phyloP scores from a whole-genome alignment of 2,329 filamentous ascomycete species.

The Colletotrichum theobromicola region DNA sequence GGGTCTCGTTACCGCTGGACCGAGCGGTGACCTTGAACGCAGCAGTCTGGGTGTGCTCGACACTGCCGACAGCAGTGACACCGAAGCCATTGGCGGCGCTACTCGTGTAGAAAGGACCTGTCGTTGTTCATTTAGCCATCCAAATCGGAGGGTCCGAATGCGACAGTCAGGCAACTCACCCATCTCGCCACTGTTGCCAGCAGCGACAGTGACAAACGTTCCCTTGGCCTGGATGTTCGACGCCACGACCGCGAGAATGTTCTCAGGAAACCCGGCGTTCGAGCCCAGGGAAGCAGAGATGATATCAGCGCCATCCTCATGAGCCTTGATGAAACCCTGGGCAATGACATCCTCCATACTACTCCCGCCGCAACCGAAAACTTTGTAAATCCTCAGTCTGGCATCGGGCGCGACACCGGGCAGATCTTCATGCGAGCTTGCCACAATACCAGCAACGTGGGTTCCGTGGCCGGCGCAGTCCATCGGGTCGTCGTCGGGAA shows the following conservation, averaged over 20 bases:
- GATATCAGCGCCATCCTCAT: slow-evolving; percentile 33
- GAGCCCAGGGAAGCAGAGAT: slow-evolving; percentile 34
- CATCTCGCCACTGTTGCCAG: slow-evolving; percentile 7
- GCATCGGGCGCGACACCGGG: slow-evolving; percentile 45
- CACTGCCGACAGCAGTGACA: background rate
- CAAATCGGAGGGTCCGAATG: no score
- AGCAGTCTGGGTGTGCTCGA: background rate
- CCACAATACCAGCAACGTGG: background rate
- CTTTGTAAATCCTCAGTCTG: slow-evolving; percentile 43
- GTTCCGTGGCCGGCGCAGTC: slow-evolving; percentile 31
- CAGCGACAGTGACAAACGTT: background rate
- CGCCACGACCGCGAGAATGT: background rate
- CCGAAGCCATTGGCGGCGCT: background rate
- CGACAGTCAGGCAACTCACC: background rate
- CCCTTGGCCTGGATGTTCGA: background rate
- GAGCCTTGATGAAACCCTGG: slow-evolving; percentile 18
- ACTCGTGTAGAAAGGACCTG: slow-evolving; percentile 12
- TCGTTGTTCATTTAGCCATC: no score
- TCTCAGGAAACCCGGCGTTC: slow-evolving; percentile 29
- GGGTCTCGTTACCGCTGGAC: background rate
- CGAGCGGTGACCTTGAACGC: background rate
- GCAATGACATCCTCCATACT: slow-evolving; percentile 19
- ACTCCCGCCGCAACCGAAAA: slow-evolving; percentile 32
- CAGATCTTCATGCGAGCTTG: slow-evolving; percentile 34
- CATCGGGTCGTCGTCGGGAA: slow-evolving; percentile 44